Percentiles rank a stretch among this genome's conserved stretches.
Conservation (phyloP, 2,329 filamentous ascomycete species). For the Verticillium klebahnii region DNA sequence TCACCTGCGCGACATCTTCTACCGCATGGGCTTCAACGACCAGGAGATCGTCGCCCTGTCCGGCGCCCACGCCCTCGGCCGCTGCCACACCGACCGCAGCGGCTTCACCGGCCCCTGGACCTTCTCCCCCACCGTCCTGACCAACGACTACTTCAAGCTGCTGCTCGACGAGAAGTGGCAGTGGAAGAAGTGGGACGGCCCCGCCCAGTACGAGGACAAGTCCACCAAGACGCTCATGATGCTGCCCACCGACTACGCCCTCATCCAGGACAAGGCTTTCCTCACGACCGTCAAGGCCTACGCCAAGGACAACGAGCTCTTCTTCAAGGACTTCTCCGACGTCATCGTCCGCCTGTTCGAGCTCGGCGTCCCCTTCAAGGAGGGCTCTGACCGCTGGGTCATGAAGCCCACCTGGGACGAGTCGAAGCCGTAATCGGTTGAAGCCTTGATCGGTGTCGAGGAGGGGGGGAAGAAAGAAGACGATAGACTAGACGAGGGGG, state of each 20-base stretch:
- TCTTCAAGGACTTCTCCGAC: conserved; percentile 89
- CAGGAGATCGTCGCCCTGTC: conserved; percentile 89
- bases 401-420: conserved; percentile 52
- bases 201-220: conserved; percentile 82
- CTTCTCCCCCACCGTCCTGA: conserved; percentile 84
- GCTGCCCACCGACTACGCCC: conserved; percentile 85
- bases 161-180: conserved; percentile 90
- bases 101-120: conserved; percentile 90
- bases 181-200: conserved; percentile 87
- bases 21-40: conserved; percentile 97
- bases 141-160: conserved; percentile 91
- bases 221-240: conserved; percentile 90
- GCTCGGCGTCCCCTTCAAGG: conserved; percentile 84
- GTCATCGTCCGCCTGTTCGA: conserved; percentile 83
- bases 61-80: conserved; percentile 82
- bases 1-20: conserved; percentile 89
- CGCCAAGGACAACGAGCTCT: conserved; percentile 82
- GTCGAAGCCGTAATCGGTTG: not conserved
- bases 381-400: conserved; percentile 54
- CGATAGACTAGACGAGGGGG: not conserved
- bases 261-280: conserved; percentile 87
- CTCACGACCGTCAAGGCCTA: conserved; percentile 77
- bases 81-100: conserved; percentile 83
- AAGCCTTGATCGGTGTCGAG: not conserved
- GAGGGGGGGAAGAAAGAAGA: conserved; percentile 3